phyloP scores from a whole-genome alignment of 2,329 filamentous ascomycete genomes.

The Penicillium sp. region DNA sequence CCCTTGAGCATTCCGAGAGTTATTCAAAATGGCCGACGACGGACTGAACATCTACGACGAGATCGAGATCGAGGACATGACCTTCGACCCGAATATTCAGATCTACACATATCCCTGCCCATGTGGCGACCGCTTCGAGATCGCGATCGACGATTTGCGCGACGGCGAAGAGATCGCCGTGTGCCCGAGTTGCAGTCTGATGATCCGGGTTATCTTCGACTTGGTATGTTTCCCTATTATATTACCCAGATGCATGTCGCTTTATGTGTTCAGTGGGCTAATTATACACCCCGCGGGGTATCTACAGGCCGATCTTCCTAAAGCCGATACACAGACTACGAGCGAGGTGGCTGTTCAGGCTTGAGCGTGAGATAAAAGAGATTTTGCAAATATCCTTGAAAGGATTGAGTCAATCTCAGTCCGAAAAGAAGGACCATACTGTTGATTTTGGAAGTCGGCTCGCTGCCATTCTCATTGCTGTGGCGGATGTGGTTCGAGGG shows the following conservation, averaged over 20 bases:
- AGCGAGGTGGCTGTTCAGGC: slow-evolving; percentile 1
- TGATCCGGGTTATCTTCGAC: slow-evolving; percentile 94
- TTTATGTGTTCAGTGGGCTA: slow-evolving; percentile 1
- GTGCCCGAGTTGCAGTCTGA: slow-evolving; percentile 93
- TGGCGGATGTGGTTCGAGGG: background rate
- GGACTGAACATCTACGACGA: slow-evolving; percentile 85
- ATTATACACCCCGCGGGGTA: slow-evolving; percentile 3
- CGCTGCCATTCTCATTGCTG: background rate
- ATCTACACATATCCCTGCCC: slow-evolving; percentile 97
- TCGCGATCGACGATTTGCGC: slow-evolving; percentile 74
- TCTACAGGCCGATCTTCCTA: slow-evolving; percentile 51
- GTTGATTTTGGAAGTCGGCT: background rate
- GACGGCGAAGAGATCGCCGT: slow-evolving; percentile 95
- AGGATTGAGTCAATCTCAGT: too few species aligned
- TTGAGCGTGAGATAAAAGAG: background rate
- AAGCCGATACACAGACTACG: slow-evolving; percentile 34
- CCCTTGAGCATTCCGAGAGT: background rate
- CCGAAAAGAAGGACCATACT: background rate
- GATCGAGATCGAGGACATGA: slow-evolving; percentile 99
- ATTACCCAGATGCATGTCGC: background rate
- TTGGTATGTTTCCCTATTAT: slow-evolving; percentile 52
- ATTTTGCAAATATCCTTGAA: background rate
- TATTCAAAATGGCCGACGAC: slow-evolving; percentile 57
- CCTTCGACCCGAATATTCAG: slow-evolving; percentile 74
- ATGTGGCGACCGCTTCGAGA: slow-evolving; percentile 95